phyloP scores from a whole-genome alignment of 2,329 filamentous ascomycete genomes.

The Penicillium sp. region DNA sequence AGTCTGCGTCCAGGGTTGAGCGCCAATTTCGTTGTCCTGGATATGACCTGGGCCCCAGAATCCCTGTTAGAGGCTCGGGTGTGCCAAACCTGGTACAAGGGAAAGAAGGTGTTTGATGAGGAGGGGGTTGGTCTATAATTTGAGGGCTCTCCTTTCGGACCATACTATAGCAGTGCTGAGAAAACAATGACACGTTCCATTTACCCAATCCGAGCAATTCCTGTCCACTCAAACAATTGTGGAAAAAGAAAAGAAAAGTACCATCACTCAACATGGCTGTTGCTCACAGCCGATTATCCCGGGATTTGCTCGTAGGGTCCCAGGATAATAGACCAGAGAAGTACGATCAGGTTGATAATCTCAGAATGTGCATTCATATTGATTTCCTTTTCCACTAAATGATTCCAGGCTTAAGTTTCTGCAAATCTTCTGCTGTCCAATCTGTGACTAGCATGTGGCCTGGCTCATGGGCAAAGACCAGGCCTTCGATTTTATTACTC shows the following conservation, averaged over 20 bases:
- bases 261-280: background rate
- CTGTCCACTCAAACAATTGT: background rate
- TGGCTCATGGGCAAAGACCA: conserved; percentile 54
- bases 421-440: conserved; percentile 36
- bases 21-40: conserved; percentile 40
- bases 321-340: background rate
- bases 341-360: background rate
- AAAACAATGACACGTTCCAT: background rate
- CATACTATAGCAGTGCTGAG: background rate
- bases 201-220: background rate
- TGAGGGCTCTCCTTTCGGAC: background rate
- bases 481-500: conserved; percentile 40
- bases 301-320: conserved; percentile 30
- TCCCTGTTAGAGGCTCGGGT: conserved; percentile 34
- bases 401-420: conserved; percentile 10
- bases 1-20: conserved; percentile 30
- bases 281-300: conserved; percentile 37
- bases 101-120: conserved; percentile 12
- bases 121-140: background rate
- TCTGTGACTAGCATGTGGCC: conserved; percentile 57
- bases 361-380: background rate
- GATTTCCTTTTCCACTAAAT: background rate
- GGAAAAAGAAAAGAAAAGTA: background rate
- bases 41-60: conserved; percentile 35
- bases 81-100: conserved; percentile 38